phyloP scores from a whole-genome alignment of 2,329 filamentous ascomycete species.

The Epichloe brachyelytri region DNA sequence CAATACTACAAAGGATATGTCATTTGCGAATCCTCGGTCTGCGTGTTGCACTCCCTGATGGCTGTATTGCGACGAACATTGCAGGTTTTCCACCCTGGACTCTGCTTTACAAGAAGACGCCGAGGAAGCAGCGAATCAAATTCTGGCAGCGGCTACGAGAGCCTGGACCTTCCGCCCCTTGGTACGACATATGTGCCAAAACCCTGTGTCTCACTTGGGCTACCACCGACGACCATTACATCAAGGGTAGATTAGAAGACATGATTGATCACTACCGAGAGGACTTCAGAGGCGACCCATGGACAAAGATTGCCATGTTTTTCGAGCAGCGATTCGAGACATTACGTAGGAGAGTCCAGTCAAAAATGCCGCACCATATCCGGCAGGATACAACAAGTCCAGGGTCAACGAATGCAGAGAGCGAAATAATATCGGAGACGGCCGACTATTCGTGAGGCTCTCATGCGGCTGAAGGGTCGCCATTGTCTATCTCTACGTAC shows the following conservation, averaged over 20 bases:
- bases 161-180: conserved; percentile 5
- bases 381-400: conserved; percentile 1
- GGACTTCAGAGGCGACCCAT: conserved; percentile 3
- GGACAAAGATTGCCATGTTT: conserved; percentile 2
- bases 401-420: conserved; percentile 1
- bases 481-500: too few relatives aligned
- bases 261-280: conserved; percentile 5
- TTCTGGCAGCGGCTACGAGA: conserved; percentile 2
- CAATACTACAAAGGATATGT: conserved; percentile 5
- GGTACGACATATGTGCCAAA: conserved; percentile 4
- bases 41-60: conserved; percentile 4
- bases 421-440: neutral
- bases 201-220: conserved; percentile 5
- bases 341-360: neutral
- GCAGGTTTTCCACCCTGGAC: conserved; percentile 3
- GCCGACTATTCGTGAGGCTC: neutral
- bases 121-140: neutral
- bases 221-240: conserved; percentile 1
- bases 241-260: neutral
- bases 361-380: neutral
- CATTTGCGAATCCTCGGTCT: conserved; percentile 5
- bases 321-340: conserved; percentile 4
- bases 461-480: neutral
- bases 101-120: neutral
- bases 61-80: conserved; percentile 3